Evolutionary conservation across 805 yeast genomes (phyloP), one percentile per base, ranked within the genome.

Genomic region (Yarrowia osloensis): DNA sequence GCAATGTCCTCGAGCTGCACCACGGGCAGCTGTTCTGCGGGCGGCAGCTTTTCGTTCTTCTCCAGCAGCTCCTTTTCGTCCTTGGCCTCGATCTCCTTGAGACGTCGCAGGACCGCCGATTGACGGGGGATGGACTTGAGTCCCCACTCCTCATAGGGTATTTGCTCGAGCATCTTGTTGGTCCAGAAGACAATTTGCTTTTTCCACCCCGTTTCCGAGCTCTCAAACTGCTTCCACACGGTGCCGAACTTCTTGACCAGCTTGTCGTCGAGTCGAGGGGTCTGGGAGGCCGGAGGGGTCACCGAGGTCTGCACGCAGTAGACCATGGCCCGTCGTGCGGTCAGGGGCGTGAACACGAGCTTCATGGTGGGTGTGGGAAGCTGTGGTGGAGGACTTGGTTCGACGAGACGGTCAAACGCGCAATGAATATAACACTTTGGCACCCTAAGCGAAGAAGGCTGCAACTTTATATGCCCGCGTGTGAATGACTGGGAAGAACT

Each of bases 131-230:
- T 84, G 2, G 94, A 84, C 69, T 86, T 81, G 68, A 93, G 79
- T 54, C 91, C 84, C 72, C 85, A 84, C 73, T 93, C 98, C 70
- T 88, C 86, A 85, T 94, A 93, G 2, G 94, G 91, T 7, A 90
- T 85, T 24, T 85, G 81, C 65, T 84, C 83, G 70, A 92, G 75
- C 44, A 88, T 80, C 66, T 75, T 76, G 49, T 84, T 81, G 17
- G 88, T 83, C 69, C 80, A 79, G 2, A 73, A 62, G 2, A 89
- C 91, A 52, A 92, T 82, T 66, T 80, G 81, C 70, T 82, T 79
- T 75, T 91, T 91, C 72, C 88, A 77, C 11, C 79, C 73, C 42
- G 80, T 77, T 1, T 86, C 81, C 0, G 96, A 88, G 0, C 76
- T 74, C 50, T 79, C 81, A 74, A 93, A 75, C 63, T 82, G 84